A percentile compares a stretch with the other conserved stretches of the same genome.
These are phyloP conservation scores for Pseudogymnoascus sp. DNA, from an alignment of 2,329 filamentous ascomycete genomes.

Conservation along the genomic window DNA sequence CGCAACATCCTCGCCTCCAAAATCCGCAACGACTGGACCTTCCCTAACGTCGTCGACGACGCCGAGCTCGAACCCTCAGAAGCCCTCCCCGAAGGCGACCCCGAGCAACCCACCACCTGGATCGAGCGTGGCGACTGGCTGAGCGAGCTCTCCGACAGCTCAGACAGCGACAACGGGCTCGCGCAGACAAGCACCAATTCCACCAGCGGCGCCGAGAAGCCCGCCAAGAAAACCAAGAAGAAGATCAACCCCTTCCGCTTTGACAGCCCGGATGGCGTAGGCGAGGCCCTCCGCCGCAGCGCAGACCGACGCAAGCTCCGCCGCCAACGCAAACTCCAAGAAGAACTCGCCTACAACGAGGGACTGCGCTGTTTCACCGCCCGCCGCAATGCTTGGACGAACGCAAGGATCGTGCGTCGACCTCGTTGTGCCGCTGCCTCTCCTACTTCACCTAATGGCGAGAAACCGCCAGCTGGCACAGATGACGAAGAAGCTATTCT, in stretches of 20 bases:
- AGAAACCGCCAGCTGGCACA: not conserved
- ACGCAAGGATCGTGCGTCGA: slow-evolving; percentile 52
- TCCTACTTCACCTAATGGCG: not conserved
- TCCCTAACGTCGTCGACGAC: not conserved
- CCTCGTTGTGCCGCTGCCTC: slow-evolving; percentile 30
- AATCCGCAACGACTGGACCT: slow-evolving; percentile 50
- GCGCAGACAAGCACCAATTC: not conserved
- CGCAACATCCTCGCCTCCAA: slow-evolving; percentile 45
- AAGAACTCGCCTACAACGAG: slow-evolving; percentile 69
- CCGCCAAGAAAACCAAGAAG: not conserved
- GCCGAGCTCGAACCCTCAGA: not conserved
- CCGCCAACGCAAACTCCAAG: slow-evolving; percentile 42
- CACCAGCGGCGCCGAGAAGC: not conserved
- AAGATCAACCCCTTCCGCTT: slow-evolving; percentile 29
- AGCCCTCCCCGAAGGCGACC: not conserved
- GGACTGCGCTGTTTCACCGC: slow-evolving; percentile 74
- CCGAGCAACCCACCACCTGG: slow-evolving; percentile 14
- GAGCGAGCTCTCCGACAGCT: slow-evolving; percentile 22
- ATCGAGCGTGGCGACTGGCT: slow-evolving; percentile 29
- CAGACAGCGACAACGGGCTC: not conserved
- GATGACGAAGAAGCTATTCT: slow-evolving; percentile 21
- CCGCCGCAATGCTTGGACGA: slow-evolving; percentile 77
- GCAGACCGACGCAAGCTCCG: slow-evolving; percentile 32
- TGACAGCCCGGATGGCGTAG: slow-evolving; percentile 34
- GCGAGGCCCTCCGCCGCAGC: slow-evolving; percentile 20